Base-by-base conservation (phyloP, 2,329 filamentous ascomycete genomes). In the Venturiaceae sp. region DNA sequence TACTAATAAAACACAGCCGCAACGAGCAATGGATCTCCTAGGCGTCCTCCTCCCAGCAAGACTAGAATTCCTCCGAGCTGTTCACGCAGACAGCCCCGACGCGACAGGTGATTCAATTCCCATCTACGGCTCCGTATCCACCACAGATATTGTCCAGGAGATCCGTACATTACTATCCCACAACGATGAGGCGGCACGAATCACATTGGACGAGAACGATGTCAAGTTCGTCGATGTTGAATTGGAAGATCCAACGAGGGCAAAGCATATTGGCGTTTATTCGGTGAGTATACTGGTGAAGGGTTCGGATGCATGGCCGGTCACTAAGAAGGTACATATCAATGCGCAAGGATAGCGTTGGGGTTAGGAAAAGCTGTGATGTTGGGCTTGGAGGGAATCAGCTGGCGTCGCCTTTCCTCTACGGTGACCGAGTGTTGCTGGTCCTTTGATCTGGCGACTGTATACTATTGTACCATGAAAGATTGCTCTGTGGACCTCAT, bases 81-180 rank as follows among this genome's bases (percentile, higher is more conserved):
- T 37, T 58, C 26, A 53, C 58, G 50, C 58, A 56, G 21, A 56
- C 58, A 32, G 46, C 9, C 36, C 53, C 57, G 53, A 41, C 56
- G 39, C 58, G 34, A 21, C 52, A 53, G 21, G 60, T 59, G 14
- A 60, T 16, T 57, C 60, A 23, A 67, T 68, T 21, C 69, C 71
- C 16, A 81, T 80, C 53, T 78, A 80, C 62, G 81, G 80, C 28
- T 80, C 78, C 3, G 79, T 84, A 3, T 77, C 78, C n/a, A 76
- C 75, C 7, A 67, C 71, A 26, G 81, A 84, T 65, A 71, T 84
- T 57, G 74, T 73, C 7, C 66, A 70, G 16, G 76, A 73, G 26
- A 72, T 83, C 58, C 76, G 73, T 60, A 72, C 72, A 44, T 72
- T 76, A 26, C 68, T 83, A 62, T 75, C 74, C 36, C 73, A 75